phyloP scores from a whole-genome alignment of 495 filamentous ascomycete species.

The Penicillium roqueforti region DNA sequence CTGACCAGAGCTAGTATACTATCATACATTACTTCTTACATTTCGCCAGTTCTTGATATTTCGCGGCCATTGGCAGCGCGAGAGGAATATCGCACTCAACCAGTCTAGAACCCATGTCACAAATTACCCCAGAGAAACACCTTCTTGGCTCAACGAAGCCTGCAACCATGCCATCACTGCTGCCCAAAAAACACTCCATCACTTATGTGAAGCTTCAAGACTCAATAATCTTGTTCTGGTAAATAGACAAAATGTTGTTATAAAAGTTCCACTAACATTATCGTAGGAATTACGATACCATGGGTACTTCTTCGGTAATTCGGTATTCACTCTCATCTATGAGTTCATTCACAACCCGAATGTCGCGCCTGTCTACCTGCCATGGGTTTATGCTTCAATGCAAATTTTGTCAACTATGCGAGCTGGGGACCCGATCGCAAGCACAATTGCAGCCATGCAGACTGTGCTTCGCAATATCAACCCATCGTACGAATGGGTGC shows the following conservation, averaged over 20 bases:
- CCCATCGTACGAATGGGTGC: slow-evolving; percentile 33
- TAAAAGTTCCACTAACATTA: not conserved
- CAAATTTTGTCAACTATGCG: slow-evolving; percentile 33
- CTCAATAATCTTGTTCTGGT: slow-evolving; percentile 38
- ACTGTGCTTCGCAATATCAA: slow-evolving; percentile 34
- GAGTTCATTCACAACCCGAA: slow-evolving; percentile 37
- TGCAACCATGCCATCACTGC: slow-evolving; percentile 36
- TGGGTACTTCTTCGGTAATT: slow-evolving; percentile 37
- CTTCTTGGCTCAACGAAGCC: slow-evolving; percentile 43
- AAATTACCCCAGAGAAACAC: slow-evolving; percentile 31
- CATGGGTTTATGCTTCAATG: slow-evolving; percentile 38
- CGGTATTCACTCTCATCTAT: slow-evolving; percentile 38
- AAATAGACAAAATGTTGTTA: not conserved
- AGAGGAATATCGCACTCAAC: slow-evolving; percentile 20
- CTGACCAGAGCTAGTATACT: slow-evolving; percentile 32
- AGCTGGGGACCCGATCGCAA: slow-evolving; percentile 26
- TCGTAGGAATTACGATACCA: slow-evolving; percentile 40
- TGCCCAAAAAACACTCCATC: slow-evolving; percentile 37
- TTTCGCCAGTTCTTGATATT: slow-evolving; percentile 46
- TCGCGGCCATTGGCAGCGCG: slow-evolving; percentile 37
- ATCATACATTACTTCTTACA: slow-evolving; percentile 39
- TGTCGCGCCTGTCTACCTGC: slow-evolving; percentile 32
- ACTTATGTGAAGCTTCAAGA: slow-evolving; percentile 32
- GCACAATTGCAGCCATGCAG: slow-evolving; percentile 32
- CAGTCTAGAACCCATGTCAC: not conserved